Percentiles rank a stretch among this genome's conserved stretches.
These are phyloP conservation scores for Plenodomus tracheiphilus DNA, from an alignment of 2,329 filamentous ascomycete species.

Conservation along the genomic window DNA sequence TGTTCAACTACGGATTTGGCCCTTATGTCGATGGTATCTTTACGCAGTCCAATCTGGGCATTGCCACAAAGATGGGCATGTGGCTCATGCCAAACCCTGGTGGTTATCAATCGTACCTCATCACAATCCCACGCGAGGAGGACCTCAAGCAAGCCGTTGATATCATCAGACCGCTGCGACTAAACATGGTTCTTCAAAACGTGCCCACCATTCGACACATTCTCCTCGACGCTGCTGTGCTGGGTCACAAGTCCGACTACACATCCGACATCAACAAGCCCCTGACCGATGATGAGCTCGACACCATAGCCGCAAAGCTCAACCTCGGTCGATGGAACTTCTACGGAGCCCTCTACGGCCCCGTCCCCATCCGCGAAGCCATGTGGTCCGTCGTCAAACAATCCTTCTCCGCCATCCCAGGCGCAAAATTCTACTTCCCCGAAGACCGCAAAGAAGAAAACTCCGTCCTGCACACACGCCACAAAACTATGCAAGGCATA, in stretches of 20 bases:
- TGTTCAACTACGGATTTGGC: constrained; percentile 36
- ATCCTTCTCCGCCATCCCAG: constrained; percentile 38
- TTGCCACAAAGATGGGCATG: constrained; percentile 44
- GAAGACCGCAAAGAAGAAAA: constrained; percentile 37
- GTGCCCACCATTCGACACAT: constrained; percentile 49
- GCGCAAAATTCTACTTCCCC: constrained; percentile 41
- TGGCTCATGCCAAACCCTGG: constrained; percentile 58
- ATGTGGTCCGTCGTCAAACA: constrained; percentile 41
- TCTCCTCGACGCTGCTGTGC: constrained; percentile 47
- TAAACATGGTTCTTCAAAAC: constrained; percentile 49
- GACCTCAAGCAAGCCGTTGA: constrained; percentile 55
- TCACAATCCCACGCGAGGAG: constrained; percentile 54
- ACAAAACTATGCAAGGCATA: constrained; percentile 19
- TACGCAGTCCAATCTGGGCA: constrained; percentile 54
- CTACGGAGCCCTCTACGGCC: constrained; percentile 48
- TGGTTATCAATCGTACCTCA: constrained; percentile 34
- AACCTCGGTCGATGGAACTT: constrained; percentile 53
- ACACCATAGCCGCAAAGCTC: constrained; percentile 47
- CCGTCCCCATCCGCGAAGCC: constrained; percentile 26
- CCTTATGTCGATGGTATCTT: constrained; percentile 48
- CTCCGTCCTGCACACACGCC: constrained; percentile 33
- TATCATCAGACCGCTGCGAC: constrained; percentile 48
- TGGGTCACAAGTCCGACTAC: constrained; percentile 42
- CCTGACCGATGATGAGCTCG: constrained; percentile 46
- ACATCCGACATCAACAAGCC: constrained; percentile 24